Base-by-base conservation (phyloP, 768 basidiomycete species). In the Lentinula sp. region DNA sequence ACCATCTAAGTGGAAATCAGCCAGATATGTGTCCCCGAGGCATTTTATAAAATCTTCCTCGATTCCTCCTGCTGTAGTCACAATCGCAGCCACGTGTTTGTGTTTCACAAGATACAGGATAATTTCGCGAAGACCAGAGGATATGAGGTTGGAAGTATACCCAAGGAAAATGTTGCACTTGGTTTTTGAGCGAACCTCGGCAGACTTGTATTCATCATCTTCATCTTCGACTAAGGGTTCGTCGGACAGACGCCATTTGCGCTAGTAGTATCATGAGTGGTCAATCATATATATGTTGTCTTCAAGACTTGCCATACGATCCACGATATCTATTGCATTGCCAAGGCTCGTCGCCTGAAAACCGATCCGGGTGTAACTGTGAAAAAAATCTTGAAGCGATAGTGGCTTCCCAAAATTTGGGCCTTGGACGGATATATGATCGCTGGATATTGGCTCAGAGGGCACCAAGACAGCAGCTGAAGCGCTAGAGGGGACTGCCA, bases 11-110 rank as follows among this genome's bases (percentile, higher is more conserved):
- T 90, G 84, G 73, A 97, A 99, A 66, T 95, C 93, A 0, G 93
- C 93, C 48, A 98, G 80, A 67, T 95, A 98, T 0, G 97, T 99
- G 70, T 90, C 87, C n/a, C 93, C 95, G 4, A 99, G 83, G 72
- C 97, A 98, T 74, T 99, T 99, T 75, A 99, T 97, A 62, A 98
- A 92, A 74, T 99, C 97, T 76, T 99, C 97, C 71, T 99, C 97
- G 66, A 99, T 89, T 7, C 97, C 97, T 6, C 97, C 97, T 4
- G 97, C 97, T 0, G 97, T 99, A 2, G 97, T 99, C 28, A 98
- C 97, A 63, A 99, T 79, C 21, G 86, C 90, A 21, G 87, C 80
- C 61, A 99, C 84, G 67, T 97, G 91, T 64, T 86, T 89, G 76
- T 98, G 87, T 73, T 98, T 95, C 35, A 94, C 95, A 43, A 99